phyloP scores from a whole-genome alignment of 2,329 filamentous ascomycete genomes.

The Arthrobotrys iridis region DNA sequence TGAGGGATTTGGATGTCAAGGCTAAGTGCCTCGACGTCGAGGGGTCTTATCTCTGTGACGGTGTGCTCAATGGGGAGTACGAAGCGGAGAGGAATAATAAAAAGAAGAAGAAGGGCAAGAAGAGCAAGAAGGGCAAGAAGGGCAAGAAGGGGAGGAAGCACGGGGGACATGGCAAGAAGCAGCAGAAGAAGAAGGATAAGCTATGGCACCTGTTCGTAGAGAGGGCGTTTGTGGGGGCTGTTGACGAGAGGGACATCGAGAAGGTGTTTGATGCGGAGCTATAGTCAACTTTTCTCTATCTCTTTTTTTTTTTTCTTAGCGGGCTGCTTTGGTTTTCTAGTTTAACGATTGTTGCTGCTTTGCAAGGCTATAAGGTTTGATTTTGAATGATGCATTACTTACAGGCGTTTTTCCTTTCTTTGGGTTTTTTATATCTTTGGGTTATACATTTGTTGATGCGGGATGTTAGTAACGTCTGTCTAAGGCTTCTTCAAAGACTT shows the following conservation, averaged over 20 bases:
- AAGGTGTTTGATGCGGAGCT: constrained; percentile 16
- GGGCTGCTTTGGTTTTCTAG: background rate
- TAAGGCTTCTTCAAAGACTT: background rate
- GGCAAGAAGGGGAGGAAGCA: background rate
- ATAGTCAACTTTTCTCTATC: background rate
- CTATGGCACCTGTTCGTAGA: constrained; percentile 61
- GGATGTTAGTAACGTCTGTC: background rate
- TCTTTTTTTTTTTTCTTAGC: constrained; percentile 6
- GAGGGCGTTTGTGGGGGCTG: constrained; percentile 57
- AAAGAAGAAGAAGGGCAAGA: constrained; percentile 55
- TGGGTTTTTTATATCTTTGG: background rate
- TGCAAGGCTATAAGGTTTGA: background rate
- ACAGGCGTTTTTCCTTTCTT: background rate
- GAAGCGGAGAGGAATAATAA: constrained; percentile 40
- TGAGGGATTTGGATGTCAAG: constrained; percentile 65
- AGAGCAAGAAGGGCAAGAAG: constrained; percentile 62
- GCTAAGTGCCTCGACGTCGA: constrained; percentile 56
- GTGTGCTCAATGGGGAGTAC: background rate
- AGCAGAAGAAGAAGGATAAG: constrained; percentile 60
- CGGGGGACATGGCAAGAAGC: constrained; percentile 28
- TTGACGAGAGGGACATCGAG: constrained; percentile 52
- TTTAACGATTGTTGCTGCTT: background rate
- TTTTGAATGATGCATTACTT: constrained; percentile 11
- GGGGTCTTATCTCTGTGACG: constrained; percentile 12
- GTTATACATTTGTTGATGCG: background rate